Percentiles rank a stretch among this genome's conserved stretches.
phyloP scores from a whole-genome alignment of 768 basidiomycete species.

The Tylopilus sp. region DNA sequence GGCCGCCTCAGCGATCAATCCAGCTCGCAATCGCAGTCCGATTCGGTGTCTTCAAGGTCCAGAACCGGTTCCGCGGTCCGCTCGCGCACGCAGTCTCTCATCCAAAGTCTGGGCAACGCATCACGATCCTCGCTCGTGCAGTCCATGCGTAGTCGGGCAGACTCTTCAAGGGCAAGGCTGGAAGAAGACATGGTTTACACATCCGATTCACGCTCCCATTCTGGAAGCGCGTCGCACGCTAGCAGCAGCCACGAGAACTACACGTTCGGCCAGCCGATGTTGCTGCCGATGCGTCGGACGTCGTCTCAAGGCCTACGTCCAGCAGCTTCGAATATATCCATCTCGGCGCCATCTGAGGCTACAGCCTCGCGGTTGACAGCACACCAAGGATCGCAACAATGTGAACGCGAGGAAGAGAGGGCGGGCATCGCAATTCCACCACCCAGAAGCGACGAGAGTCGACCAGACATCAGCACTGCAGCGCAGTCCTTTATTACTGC shows the following conservation, averaged over 20 bases:
- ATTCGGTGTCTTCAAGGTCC: conserved; percentile 35
- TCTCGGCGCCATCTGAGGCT: conserved; percentile 23
- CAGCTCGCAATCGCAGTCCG: conserved; percentile 28
- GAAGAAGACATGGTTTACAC: conserved; percentile 47
- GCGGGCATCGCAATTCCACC: conserved; percentile 28
- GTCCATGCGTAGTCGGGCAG: conserved; percentile 49
- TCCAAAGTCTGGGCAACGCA: conserved; percentile 60
- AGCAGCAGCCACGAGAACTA: conserved; percentile 59
- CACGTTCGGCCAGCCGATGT: conserved; percentile 66
- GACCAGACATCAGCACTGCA: conserved; percentile 66
- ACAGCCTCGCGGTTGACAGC: conserved; percentile 25
- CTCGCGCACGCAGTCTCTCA: conserved; percentile 62
- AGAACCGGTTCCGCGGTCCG: conserved; percentile 52
- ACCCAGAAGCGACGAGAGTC: conserved; percentile 35
- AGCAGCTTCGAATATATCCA: conserved; percentile 18
- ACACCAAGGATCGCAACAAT: conserved; percentile 14
- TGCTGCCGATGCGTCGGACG: conserved; percentile 25
- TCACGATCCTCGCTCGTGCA: conserved; percentile 58
- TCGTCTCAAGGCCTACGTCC: conserved; percentile 20
- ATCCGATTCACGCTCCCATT: conserved; percentile 34
- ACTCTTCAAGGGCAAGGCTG: conserved; percentile 68
- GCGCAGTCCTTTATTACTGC: conserved; percentile 67
- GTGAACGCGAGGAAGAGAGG: conserved; percentile 16
- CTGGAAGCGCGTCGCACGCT: conserved; percentile 45
- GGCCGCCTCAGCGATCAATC: conserved; percentile 38